Evolutionary conservation across 1,284 basidiomycete genomes (phyloP), one percentile per base, ranked within the genome.

Genomic region (Coniferiporia sulphurascens): DNA sequence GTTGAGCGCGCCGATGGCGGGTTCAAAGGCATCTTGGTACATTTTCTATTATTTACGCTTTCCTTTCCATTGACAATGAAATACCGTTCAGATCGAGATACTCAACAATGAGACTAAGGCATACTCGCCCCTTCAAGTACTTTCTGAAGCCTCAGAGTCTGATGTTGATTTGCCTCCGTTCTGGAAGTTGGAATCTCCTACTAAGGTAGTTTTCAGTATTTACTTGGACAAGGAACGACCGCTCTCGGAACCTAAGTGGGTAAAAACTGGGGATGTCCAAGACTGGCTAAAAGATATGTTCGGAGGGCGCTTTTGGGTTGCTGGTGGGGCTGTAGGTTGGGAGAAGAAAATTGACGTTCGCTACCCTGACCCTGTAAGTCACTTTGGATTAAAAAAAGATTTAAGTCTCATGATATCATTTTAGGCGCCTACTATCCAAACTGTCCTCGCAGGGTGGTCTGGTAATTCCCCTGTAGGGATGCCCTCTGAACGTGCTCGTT

Each of bases 241-340:
- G 0, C 75, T 98, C 34, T 94, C 92, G 8, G 95, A 98, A 72
- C 92, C 95, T 1, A 90, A 92, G 70, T 99, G 96, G 96, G 91
- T 95, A 49, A 93, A 93, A 71, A 91, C 89, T 3, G 95, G 95
- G 48, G 92, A 95, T 70, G 83, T 96, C 17, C 90, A 95, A 65
- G 93, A 95, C 52, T 97, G 94, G 92, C 76, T 98, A 62, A 86
- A 86, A 68, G 91, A 86, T 69, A 91, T 92, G 80, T 93, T 89
- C 72, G 91, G 86, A 1, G 81, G 87, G 32, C 86, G 87, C 81
- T 88, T 89, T 67, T 89, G 87, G 86, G 85, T 86, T 55, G 79
- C 84, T 22, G 85, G 85, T 35, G 82, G 86, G 61, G 81, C 83
- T 35, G 79, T 83, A 67, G 90, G 91, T 4, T 99, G 96, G 96